Evolutionary conservation across 768 basidiomycete genomes (phyloP).

Genomic region (Pisolithus tinctorius): DNA sequence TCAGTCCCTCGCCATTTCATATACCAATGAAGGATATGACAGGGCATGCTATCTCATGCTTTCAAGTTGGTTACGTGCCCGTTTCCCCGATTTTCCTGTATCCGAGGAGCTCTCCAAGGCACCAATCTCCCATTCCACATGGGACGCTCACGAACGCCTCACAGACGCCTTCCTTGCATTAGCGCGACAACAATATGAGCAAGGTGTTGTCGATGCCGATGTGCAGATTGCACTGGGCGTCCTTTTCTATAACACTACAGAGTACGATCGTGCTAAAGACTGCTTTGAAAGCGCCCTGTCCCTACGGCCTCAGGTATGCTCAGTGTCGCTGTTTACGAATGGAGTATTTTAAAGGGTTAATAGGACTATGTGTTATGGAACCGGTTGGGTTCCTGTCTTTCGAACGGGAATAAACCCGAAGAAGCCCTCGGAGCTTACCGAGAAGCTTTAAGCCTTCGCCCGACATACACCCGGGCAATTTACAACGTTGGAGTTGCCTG

Average conservation of each 20-base stretch:
- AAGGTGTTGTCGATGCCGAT: conserved; percentile 74
- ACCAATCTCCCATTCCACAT: conserved; percentile 51
- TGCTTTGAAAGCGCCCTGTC: conserved; percentile 89
- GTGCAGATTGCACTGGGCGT: conserved; percentile 92
- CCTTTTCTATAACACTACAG: conserved; percentile 80
- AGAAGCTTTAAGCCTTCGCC: conserved; percentile 82
- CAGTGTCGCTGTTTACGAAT: neutral
- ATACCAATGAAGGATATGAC: conserved; percentile 91
- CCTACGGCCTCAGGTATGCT: conserved; percentile 60
- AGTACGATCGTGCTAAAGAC: conserved; percentile 87
- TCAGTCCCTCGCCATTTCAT: conserved; percentile 92
- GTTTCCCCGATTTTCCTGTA: conserved; percentile 51
- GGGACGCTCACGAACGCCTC: conserved; percentile 77
- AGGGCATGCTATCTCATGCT: conserved; percentile 80
- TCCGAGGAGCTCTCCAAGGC: conserved; percentile 51
- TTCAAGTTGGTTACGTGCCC: conserved; percentile 73
- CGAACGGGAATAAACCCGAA: conserved; percentile 91
- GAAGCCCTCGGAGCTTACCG: conserved; percentile 88
- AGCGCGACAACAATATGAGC: conserved; percentile 74
- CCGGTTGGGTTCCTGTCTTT: conserved; percentile 86
- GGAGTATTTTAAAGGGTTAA: neutral
- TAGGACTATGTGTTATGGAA: conserved; percentile 96
- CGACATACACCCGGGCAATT: conserved; percentile 94
- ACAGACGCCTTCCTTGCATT: conserved; percentile 79
- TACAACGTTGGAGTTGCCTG: conserved; percentile 98